Evolutionary conservation across 805 yeast species (phyloP).

Genomic region (Lachancea quebecensis): DNA sequence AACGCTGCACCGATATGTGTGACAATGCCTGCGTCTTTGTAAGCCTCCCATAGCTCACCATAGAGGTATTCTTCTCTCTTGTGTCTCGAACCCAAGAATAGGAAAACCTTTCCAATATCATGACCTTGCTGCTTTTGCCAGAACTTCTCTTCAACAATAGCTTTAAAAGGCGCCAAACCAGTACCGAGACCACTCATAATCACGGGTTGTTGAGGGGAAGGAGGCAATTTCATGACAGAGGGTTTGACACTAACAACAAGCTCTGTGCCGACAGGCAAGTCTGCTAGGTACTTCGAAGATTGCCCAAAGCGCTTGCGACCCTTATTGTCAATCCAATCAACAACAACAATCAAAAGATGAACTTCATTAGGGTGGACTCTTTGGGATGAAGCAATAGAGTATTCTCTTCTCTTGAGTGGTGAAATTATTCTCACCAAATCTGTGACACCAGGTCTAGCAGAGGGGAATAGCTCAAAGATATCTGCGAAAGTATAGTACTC

Average conservation of each 20-base stretch:
- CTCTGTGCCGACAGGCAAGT: constrained; percentile 71
- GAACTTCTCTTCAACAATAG: constrained; percentile 89
- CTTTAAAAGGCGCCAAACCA: constrained; percentile 97
- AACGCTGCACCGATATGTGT: constrained; percentile 97
- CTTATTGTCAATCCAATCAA: constrained; percentile 84
- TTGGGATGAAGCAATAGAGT: constrained; percentile 95
- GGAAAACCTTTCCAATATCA: constrained; percentile 81
- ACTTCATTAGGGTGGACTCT: constrained; percentile 85
- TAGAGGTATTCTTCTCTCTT: constrained; percentile 90
- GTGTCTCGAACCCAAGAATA: constrained; percentile 92
- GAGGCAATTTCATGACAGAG: constrained; percentile 93
- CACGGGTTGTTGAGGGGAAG: constrained; percentile 78
- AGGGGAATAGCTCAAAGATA: constrained; percentile 66
- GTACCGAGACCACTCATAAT: constrained; percentile 98
- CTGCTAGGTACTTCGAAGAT: constrained; percentile 85
- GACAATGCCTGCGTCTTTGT: constrained; percentile 81
- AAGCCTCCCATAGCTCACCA: constrained; percentile 97
- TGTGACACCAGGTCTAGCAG: constrained; percentile 69
- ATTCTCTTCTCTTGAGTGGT: constrained; percentile 92
- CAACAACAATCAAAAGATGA: constrained; percentile 87
- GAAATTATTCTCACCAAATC: constrained; percentile 70
- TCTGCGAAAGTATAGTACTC: constrained; percentile 79
- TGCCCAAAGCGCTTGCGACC: constrained; percentile 90
- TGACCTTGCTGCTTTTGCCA: constrained; percentile 88
- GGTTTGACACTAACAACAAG: constrained; percentile 93